Base-by-base conservation (phyloP, 192 early-diverging fungal genomes). In the Diversispora eburnea region DNA sequence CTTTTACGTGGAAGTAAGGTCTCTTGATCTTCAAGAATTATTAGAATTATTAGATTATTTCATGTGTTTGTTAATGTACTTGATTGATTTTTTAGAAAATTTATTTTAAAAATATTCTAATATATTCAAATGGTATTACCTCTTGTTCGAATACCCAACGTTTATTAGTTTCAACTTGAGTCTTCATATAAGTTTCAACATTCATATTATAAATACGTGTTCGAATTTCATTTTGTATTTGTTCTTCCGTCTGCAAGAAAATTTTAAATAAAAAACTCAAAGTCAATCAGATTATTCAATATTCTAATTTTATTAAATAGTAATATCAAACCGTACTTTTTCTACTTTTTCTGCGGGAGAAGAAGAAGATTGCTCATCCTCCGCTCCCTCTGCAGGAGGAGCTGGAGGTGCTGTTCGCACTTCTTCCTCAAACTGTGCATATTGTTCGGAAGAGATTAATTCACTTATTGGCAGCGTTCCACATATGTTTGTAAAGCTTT, bases 1-100 rank as follows among this genome's bases (percentile, higher is more conserved):
- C 87, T 63, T 92, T 92, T 13, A 92, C 88, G 76, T 92, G 91
- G 78, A 92, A 92, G 73, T 92, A 92, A 15, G 90, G 84, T 46
- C 91, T 83, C 72, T 91, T 91, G 72, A 92, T 92, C 73, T 73
- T 54, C n/a, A 48, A 8, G 41, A 41, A 59, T 9, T 60, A 52
- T 52, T 25, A 49, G 0, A 8, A 64, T 46, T 17, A 7, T 45
- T 64, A 7, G 19, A 46, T 43, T 39, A 42, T 46, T 33, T 33
- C 25, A 33, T 33, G 25, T 33, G 25, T 33, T 33, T 33, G 2
- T 33, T 33, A 2, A 33, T 33, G 25, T 33, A 54, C 12, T 54
- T 54, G 12, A 10, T 13, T n/a, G n/a, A n/a, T n/a, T n/a, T 52
- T 4, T 17, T 4, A 10, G 6, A 54, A 54, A 2, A 54, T 13